Evolutionary conservation across 1,139 yeast genomes (phyloP).

Genomic region (Diutina scorzettiae): DNA sequence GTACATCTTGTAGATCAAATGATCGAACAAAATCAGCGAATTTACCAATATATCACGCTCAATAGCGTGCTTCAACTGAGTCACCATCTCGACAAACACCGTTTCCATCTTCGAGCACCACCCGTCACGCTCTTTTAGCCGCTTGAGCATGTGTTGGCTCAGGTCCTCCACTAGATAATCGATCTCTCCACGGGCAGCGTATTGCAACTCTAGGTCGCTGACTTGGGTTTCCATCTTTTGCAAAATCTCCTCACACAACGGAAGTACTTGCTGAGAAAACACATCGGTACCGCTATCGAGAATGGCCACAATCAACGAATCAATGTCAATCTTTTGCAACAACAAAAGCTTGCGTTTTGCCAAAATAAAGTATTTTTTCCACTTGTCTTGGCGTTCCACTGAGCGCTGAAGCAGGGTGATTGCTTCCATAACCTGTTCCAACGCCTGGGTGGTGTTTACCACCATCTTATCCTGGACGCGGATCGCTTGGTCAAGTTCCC

Average conservation of each 20-base stretch:
- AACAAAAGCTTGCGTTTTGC: conserved; percentile 48
- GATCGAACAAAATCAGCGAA: conserved; percentile 39
- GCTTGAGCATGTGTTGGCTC: conserved; percentile 27
- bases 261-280: not conserved
- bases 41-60: conserved; percentile 44
- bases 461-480: conserved; percentile 18
- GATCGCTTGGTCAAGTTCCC: conserved; percentile 36
- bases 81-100: conserved; percentile 28
- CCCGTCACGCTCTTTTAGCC: conserved; percentile 38
- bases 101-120: conserved; percentile 38
- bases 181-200: conserved; percentile 36
- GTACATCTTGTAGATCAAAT: conserved; percentile 20
- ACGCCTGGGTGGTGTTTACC: conserved; percentile 18
- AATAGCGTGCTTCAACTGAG: conserved; percentile 30
- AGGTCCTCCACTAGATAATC: conserved; percentile 37
- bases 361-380: conserved; percentile 37
- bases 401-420: conserved; percentile 26
- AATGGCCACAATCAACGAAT: conserved; percentile 14
- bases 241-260: conserved; percentile 10
- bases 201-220: conserved; percentile 37
- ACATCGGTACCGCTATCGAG: not conserved
- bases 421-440: conserved; percentile 26
- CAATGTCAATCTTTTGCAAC: conserved; percentile 28
- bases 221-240: conserved; percentile 29
- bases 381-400: conserved; percentile 31